Evolutionary conservation across 805 yeast species (phyloP), one percentile per base, ranked within the genome.

Genomic region (Blastobotrys americana): DNA sequence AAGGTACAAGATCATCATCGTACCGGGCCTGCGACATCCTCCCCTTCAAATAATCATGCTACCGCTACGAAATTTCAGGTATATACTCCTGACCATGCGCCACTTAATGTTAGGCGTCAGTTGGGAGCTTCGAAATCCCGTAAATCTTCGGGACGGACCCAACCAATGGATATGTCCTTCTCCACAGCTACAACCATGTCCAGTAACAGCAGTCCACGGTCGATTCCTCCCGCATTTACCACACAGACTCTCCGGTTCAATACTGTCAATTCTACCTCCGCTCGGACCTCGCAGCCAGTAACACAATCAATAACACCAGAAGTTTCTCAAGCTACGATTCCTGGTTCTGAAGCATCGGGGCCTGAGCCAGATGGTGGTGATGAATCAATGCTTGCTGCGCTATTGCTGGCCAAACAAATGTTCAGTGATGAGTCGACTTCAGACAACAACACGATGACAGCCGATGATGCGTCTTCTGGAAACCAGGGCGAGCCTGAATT

Each of bases 321-420:
- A n/a, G n/a, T n/a, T n/a, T n/a, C n/a, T n/a, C n/a, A n/a, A n/a
- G n/a, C n/a, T n/a, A n/a, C n/a, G n/a, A n/a, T n/a, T n/a, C n/a
- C n/a, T n/a, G n/a, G n/a, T n/a, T n/a, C n/a, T n/a, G n/a, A n/a
- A 13, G 31, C 8, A 25, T 25, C 31, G 31, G 31, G 13, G 8
- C 31, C 8, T 13, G 31, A 25, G 13, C 8, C 10, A 8, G 31
- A 13, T 8, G 40, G 38, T 6, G 48, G 43, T 13, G 53, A 50
- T 13, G 36, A 37, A 17, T 52, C 47, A n/a, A 59, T 67, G 44
- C 39, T 67, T 20, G 55, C 61, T 18, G 60, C 68, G 0, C 54
- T 70, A 15, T 43, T 50, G 25, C 44, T 59, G 9, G 69, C 76
- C 1, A 66, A 60, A 39, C 55, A 52, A 21, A 65, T 55, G 47